phyloP scores from a whole-genome alignment of 2,329 filamentous ascomycete species.

The Triangularia setosa region DNA sequence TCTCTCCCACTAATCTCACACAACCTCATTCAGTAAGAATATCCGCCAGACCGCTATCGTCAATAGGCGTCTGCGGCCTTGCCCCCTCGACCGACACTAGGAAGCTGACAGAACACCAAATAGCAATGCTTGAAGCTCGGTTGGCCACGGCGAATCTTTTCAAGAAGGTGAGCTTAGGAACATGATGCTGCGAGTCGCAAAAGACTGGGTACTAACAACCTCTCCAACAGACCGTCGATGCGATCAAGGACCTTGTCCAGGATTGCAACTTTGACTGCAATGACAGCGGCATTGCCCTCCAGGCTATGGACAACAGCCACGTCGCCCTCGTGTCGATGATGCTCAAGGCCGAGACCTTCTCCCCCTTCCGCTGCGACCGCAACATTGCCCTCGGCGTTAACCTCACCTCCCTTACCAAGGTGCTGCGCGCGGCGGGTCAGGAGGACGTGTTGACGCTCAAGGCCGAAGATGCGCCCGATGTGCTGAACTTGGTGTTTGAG shows the following conservation, averaged over 20 bases:
- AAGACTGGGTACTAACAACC: background rate
- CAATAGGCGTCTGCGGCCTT: background rate
- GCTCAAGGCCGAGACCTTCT: constrained; percentile 92
- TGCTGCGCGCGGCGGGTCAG: constrained; percentile 87
- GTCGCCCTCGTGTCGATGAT: constrained; percentile 98
- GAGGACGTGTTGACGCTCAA: constrained; percentile 95
- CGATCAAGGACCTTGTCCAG: constrained; percentile 98
- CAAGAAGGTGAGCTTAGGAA: constrained; percentile 69
- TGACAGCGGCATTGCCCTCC: constrained; percentile 95
- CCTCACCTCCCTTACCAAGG: constrained; percentile 92
- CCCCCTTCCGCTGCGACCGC: constrained; percentile 94
- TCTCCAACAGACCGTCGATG: constrained; percentile 75
- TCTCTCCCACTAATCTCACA: background rate
- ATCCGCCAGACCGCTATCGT: background rate
- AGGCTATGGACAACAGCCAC: constrained; percentile 99
- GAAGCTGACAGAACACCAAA: constrained; percentile 12
- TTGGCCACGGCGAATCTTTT: constrained; percentile 89
- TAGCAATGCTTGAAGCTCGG: constrained; percentile 75
- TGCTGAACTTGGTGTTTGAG: constrained; percentile 94
- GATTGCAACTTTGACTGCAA: constrained; percentile 99
- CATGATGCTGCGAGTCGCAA: background rate
- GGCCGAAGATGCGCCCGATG: constrained; percentile 94
- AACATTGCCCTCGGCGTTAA: constrained; percentile 99
- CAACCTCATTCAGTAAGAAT: constrained; percentile 14
- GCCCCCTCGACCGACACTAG: background rate